phyloP scores from a whole-genome alignment of 2,329 filamentous ascomycete species.

The Calonectria leucothoes region DNA sequence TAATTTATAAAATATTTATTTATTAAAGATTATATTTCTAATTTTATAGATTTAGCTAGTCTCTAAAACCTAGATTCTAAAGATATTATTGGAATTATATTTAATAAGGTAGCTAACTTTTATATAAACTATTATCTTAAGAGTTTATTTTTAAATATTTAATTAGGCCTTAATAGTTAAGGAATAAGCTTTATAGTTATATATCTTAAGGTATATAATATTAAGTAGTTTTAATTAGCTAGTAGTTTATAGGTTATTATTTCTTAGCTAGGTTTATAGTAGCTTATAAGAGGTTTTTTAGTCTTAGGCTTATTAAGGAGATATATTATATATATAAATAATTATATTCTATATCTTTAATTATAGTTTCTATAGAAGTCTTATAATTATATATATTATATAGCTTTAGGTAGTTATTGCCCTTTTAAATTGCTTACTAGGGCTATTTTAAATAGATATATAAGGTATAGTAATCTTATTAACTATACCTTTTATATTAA shows the following conservation, averaged over 20 bases:
- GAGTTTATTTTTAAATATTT: not conserved
- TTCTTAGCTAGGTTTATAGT: slow-evolving; percentile 10
- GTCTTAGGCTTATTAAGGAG: not conserved
- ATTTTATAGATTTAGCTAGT: not conserved
- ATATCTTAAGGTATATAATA: not conserved
- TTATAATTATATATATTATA: not conserved
- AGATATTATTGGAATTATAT: slow-evolving; percentile 22
- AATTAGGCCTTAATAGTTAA: slow-evolving; percentile 9
- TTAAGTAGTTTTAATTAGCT: not conserved
- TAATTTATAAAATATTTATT: slow-evolving; percentile 10
- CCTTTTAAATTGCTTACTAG: not conserved
- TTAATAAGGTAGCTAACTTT: slow-evolving; percentile 14
- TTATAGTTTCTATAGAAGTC: slow-evolving; percentile 2
- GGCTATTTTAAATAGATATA: slow-evolving; percentile 7
- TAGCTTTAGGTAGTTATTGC: slow-evolving; percentile 4
- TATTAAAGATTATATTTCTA: slow-evolving; percentile 15
- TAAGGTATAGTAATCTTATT: not conserved
- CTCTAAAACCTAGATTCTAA: slow-evolving; percentile 1
- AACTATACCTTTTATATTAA: not conserved
- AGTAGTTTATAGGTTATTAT: not conserved
- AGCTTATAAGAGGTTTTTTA: slow-evolving; percentile 4
- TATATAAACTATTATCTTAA: slow-evolving; percentile 1
- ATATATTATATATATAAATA: slow-evolving; percentile 19
- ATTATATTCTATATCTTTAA: not conserved
- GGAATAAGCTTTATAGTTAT: not conserved